phyloP scores from a whole-genome alignment of 164 flowering plant species.

The Stephania cephalantha region DNA sequence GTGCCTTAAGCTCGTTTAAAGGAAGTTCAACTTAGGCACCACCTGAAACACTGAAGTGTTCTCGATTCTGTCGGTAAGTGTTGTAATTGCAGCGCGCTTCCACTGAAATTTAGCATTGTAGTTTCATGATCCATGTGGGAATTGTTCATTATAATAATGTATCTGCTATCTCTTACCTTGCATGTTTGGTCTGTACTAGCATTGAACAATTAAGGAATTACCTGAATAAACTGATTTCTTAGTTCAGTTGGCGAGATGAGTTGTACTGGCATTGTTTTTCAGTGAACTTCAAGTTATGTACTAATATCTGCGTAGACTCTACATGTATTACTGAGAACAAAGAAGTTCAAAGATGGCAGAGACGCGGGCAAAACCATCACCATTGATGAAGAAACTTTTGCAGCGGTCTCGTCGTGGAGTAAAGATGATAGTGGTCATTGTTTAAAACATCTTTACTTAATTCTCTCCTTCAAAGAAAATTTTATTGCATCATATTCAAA shows the following conservation, averaged over 20 bases:
- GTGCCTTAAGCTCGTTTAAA: slow-evolving; percentile 60
- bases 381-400: too few relatives aligned
- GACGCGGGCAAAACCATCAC: too few relatives aligned
- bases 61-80: neutral
- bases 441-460: too few relatives aligned
- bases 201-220: neutral
- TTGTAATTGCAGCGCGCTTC: neutral
- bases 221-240: neutral
- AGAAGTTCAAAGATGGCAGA: too few relatives aligned
- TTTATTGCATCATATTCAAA: too few relatives aligned
- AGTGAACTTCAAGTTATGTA: neutral
- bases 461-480: too few relatives aligned
- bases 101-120: neutral
- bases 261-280: neutral
- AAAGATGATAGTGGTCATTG: too few relatives aligned
- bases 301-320: neutral
- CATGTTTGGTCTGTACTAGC: neutral
- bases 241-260: neutral
- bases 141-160: neutral
- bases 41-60: neutral
- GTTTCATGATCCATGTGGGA: neutral
- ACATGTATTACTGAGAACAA: neutral
- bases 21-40: slow-evolving; percentile 20
- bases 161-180: neutral
- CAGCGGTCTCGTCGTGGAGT: too few relatives aligned